Evolutionary conservation across 2,329 filamentous ascomycete genomes (phyloP).

Genomic region (Scorias spongiosa): DNA sequence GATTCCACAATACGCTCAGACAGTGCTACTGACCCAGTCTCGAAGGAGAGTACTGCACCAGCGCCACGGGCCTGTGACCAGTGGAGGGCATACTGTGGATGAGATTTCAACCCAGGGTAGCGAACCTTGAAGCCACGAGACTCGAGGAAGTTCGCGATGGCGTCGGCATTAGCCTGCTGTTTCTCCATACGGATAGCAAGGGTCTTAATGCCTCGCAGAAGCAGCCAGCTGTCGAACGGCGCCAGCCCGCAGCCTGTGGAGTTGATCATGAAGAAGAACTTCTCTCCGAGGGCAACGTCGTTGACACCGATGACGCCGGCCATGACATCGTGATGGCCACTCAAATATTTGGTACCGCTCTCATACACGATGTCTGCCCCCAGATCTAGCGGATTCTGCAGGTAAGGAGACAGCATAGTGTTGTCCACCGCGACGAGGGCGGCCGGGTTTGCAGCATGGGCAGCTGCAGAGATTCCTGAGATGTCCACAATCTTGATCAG

Average conservation of each 20-base stretch:
- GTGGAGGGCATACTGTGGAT: conserved; percentile 92
- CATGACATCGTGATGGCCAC: conserved; percentile 98
- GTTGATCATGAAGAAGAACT: conserved; percentile 94
- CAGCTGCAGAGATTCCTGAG: conserved; percentile 56
- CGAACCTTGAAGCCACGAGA: conserved; percentile 82
- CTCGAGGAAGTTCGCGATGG: conserved; percentile 86
- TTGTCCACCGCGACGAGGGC: conserved; percentile 90
- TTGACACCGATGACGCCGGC: conserved; percentile 92
- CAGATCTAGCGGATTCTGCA: conserved; percentile 83
- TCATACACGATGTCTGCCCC: conserved; percentile 96
- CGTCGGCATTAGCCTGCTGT: conserved; percentile 83
- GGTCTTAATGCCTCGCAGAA: conserved; percentile 92
- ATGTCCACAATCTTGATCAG: conserved; percentile 97
- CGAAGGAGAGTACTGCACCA: conserved; percentile 87
- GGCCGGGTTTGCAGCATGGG: conserved; percentile 62
- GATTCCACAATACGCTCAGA: conserved; percentile 91
- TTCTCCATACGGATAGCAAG: conserved; percentile 97
- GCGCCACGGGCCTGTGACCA: conserved; percentile 90
- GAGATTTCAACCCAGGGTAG: conserved; percentile 84
- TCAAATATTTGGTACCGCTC: conserved; percentile 94
- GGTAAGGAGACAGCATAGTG: conserved; percentile 94
- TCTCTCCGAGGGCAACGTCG: conserved; percentile 64
- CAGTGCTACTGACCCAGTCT: conserved; percentile 71
- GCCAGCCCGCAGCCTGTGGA: conserved; percentile 85
- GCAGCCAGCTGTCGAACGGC: conserved; percentile 89